Base-by-base conservation (phyloP, 805 yeast genomes). In the Diddensiella transvaalensis region DNA sequence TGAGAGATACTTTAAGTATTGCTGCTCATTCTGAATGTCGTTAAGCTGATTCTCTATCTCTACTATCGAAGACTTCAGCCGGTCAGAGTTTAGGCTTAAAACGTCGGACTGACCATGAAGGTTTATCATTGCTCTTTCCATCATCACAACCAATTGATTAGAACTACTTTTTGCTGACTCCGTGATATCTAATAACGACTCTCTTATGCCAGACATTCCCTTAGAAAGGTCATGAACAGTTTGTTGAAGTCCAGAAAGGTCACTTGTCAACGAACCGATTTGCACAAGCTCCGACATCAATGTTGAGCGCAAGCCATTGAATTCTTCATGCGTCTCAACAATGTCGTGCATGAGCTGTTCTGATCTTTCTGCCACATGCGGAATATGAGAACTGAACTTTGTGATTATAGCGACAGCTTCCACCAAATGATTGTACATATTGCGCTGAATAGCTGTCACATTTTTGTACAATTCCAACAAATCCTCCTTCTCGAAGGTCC, bases 401-500 rank as follows among this genome's bases (percentile, higher is more conserved):
- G 8, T 13, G 11, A 26, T 26, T 26, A 8, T 13, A 13, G 13
- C 8, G 13, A 26, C 32, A 8, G 32, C 32, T 8, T 26, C 32
- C 8, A 13, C 32, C 8, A 26, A 13, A 26, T 26, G 32, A 13
- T 8, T 26, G 13, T 26, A 26, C 32, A 26, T 8, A 8, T 26
- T 8, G 32, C 32, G 32, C 43, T 56, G 56, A 17, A 53, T 36
- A 15, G 40, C 32, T 18, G 52, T 45, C n/a, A 53, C 37, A 32
- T 41, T 44, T 22, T 22, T 29, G 37, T 54, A 44, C 5, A 51
- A 23, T 3, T 30, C 17, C 18, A 56, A 26, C 11, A 47, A 26
- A 19, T 45, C 22, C 24, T 51, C 54, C 13, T 18, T 19, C 40
- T 57, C 65, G 21, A 46, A 52, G 6, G 53, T 54, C 1, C 54